phyloP scores from a whole-genome alignment of 116 monocot genomes.

The Trichopus zeylanicus region DNA sequence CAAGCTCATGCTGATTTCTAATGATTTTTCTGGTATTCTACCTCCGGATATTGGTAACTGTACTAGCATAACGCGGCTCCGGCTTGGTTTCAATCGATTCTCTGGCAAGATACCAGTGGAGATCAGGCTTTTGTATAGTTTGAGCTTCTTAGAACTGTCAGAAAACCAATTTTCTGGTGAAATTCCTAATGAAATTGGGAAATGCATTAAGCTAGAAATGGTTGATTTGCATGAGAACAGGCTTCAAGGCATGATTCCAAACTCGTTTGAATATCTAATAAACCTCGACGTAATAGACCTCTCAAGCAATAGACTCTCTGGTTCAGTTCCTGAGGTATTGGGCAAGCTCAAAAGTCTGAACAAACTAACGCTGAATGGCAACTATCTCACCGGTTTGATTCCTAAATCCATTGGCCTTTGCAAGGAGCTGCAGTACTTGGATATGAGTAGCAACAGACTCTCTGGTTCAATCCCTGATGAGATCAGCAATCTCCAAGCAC shows the following conservation, averaged over 20 bases:
- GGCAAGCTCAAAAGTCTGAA: conserved; percentile 17
- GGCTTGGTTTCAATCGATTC: conserved; percentile 17
- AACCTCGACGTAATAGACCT: conserved; percentile 14
- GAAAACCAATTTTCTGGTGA: conserved; percentile 21
- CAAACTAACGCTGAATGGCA: conserved; percentile 18
- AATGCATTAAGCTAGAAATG: conserved; percentile 22
- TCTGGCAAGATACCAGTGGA: conserved; percentile 14
- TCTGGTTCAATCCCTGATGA: conserved; percentile 23
- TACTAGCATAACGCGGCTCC: conserved; percentile 8
- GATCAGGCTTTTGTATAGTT: conserved; percentile 6
- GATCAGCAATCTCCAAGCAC: conserved; percentile 11
- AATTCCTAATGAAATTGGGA: conserved; percentile 13
- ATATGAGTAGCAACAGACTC: conserved; percentile 27
- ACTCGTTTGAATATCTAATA: conserved; percentile 9
- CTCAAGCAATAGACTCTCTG: conserved; percentile 16
- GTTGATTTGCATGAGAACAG: conserved; percentile 22
- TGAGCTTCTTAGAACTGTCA: conserved; percentile 21
- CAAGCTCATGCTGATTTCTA: conserved; percentile 21
- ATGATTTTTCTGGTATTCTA: conserved; percentile 9
- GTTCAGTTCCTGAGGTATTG: conserved; percentile 9
- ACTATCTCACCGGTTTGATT: conserved; percentile 19
- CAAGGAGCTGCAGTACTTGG: conserved; percentile 19
- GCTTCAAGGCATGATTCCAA: conserved; percentile 19
- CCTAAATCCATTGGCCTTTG: conserved; percentile 13
- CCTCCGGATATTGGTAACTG: conserved; percentile 13